Evolutionary conservation across 176 grass and related monocot species (phyloP), one percentile per base, ranked within the genome.

Genomic region (Lolium multiflorum): DNA sequence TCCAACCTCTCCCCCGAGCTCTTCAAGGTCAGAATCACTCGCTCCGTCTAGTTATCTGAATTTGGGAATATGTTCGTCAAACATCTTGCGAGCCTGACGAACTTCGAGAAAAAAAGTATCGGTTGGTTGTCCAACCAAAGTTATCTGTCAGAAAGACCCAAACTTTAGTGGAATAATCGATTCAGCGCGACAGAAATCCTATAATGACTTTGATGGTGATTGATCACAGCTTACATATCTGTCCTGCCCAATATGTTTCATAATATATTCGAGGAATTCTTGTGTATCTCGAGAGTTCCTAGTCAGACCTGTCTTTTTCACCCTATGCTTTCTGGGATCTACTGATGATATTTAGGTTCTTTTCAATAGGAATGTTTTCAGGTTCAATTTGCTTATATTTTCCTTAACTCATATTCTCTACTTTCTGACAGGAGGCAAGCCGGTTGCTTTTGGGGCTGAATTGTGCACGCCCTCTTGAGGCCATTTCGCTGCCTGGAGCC

Each of bases 1-100:
- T 89, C 91, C 89, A 94, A 99, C 43, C 89, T 99, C 41, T 83
- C 94, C 31, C 97, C 97, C 7, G 46, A 94, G 31, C 82, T 99
- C 79, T 99, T 99, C 80, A 85, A 96, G 94, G 94, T 99, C 2
- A 52, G 65, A 77, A 31, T 83, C 80, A 31, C 44, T 35, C 58
- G 17, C 6, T 6, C 67, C 25, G 1, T 22, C 15, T 76, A 24
- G 8, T 76, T 76, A 46, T 24, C 3, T 15, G 11, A 31, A 13
- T 28, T 44, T 46, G 41, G 14, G 16, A 28, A 80, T 63, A 64
- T 18, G 4, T 48, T 4, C 18, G 57, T 60, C 1, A 10, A 55
- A 56, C 20, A 55, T 69, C 28, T 55, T 37, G 49, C n/a, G 21
- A 7, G 41, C 41, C 41, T 43, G 41, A 43, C 6, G 41, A 43